Conservation (phyloP, 1,284 basidiomycete species). For the Athelia sp. region DNA sequence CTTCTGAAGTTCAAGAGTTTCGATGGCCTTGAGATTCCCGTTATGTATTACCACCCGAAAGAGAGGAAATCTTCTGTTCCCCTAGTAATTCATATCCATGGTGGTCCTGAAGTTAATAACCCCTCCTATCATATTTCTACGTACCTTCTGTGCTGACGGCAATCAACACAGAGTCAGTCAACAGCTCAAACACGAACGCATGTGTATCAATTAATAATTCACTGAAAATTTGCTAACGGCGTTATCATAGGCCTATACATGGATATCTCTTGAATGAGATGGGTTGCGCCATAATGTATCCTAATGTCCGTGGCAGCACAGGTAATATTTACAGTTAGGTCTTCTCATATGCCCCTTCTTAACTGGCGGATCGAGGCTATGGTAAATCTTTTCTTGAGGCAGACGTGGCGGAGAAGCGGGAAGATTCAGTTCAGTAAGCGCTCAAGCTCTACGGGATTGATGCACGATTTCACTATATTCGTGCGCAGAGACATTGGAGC, state of each 20-base stretch:
- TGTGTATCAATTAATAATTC: conserved; percentile 5
- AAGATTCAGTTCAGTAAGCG: conserved; percentile 31
- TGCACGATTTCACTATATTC: neutral
- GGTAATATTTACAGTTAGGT: conserved; percentile 10
- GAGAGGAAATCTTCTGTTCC: conserved; percentile 17
- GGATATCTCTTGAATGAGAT: conserved; percentile 31
- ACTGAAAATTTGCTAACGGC: neutral
- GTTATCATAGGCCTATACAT: conserved; percentile 24
- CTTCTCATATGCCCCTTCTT: neutral
- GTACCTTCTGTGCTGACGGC: neutral
- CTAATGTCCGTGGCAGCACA: conserved; percentile 32
- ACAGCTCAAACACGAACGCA: conserved; percentile 26
- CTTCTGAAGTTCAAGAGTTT: conserved; percentile 31
- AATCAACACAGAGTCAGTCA: conserved; percentile 19
- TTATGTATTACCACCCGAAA: conserved; percentile 31
- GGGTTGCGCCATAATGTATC: conserved; percentile 30
- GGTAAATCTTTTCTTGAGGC: conserved; percentile 28
- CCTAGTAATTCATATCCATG: conserved; percentile 28
- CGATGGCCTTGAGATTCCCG: conserved; percentile 29
- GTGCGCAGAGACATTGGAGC: conserved; percentile 26
- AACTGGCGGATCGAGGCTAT: conserved; percentile 15
- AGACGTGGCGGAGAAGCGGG: conserved; percentile 33
- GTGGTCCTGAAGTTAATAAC: conserved; percentile 24
- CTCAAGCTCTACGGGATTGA: neutral
- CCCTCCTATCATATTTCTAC: neutral